Base-by-base conservation (phyloP, 371 early-diverging fungal species). In the Apophysomyces elegans region DNA sequence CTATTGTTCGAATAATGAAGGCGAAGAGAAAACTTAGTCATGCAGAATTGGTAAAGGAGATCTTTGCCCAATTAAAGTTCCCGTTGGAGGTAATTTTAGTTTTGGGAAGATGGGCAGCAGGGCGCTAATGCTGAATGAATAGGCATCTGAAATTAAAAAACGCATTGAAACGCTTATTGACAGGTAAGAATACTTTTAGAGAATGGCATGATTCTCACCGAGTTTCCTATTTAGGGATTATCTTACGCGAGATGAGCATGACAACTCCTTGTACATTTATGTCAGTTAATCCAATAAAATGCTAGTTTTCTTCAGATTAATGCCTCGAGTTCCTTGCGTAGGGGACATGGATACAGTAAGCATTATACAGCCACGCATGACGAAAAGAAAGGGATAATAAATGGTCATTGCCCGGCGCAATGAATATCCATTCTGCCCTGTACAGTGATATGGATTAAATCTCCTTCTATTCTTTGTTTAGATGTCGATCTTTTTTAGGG, bases 1-100 rank as follows among this genome's bases (percentile, higher is more conserved):
- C 96, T 0, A 89, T 98, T 73, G 98, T 97, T 13, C 85, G 98
- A 43, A 89, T 98, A 57, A 91, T 98, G 95, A 99, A 99, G 77
- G 84, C 90, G 0, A 84, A 91, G 37, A 93, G 91, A 75, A 81
- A 74, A 32, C 64, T 93, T 26, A 74, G 79, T 14, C 95, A 95
- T 72, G 73, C 76, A 0, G 69, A 79, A 4, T 78, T 99, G 37
- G 75, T 94, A 56, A 83, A 79, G 26, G 94, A 93, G 66, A 70
- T 97, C 9, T 82, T 91, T 59, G 76, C 79, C 14, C 88, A 90
- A 61, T 69, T 96, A 26, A 90, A 91, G 66, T 97, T 95, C 66
- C 86, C 91, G 7, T 76, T 93, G 16, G 84, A 89, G 81, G 93
- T 92, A 26, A 26, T 1, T 26, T 26, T 26, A 79, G 71, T 66